Evolutionary conservation across 1,139 yeast genomes (phyloP), one percentile per base, ranked within the genome.

Genomic region (Sugiyamaella castrensis): DNA sequence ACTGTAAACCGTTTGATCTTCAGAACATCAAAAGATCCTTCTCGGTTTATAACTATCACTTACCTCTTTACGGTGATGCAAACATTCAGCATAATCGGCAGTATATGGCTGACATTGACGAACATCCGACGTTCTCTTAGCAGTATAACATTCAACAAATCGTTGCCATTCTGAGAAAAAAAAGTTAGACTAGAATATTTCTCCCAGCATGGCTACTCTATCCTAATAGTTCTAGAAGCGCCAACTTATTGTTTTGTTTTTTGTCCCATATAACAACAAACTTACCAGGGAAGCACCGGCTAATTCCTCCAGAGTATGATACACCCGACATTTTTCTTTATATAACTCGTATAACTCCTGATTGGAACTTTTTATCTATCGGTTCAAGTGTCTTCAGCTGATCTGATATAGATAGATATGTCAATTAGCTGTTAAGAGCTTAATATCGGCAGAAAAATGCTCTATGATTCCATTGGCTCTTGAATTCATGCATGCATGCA

Each of bases 61-160:
- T 32, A 41, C 41, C 63, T 73, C 80, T 60, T 74, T 73, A 30
- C 63, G 63, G 61, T 75, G 79, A 59, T 72, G 77, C 42, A 75
- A 67, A 56, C 80, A 75, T 62, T 75, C 80, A 47, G 68, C 63
- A 65, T 75, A 76, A 60, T 75, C 80, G 47, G 70, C 77, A 31
- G 71, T 70, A 46, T 65, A 62, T 26, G 72, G 70, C 39, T 61
- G 62, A 62, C 79, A 76, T 51, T 70, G 59, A 41, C 57, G 56
- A 19, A 68, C 67, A 47, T 64, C 64, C 36, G 63, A 60, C 4
- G 75, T 71, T 30, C 64, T 61, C 41, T 65, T 67, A 40, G 72
- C 68, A 16, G 77, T 69, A 62, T 69, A 71, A 63, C 79, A 74
- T 55, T 73, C 75, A 55, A 73, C 64, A 56, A 72, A 73, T 52